Evolutionary conservation across 179 eudicot species (phyloP).

Genomic region (Pouteria campechiana): DNA sequence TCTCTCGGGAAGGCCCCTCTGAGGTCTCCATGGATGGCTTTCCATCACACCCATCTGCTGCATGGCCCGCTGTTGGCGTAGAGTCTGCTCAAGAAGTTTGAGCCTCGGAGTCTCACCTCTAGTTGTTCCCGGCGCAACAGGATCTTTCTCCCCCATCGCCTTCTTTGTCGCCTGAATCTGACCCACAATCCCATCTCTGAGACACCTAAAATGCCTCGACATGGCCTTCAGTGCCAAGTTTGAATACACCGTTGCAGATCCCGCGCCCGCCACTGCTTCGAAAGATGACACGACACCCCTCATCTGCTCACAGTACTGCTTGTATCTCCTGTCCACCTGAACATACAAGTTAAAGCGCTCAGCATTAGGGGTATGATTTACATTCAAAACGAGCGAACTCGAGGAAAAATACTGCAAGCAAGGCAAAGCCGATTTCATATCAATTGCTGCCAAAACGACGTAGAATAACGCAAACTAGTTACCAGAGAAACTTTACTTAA

Average conservation of each 20-base stretch:
- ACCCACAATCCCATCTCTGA: conserved; percentile 58
- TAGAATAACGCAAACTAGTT: no score
- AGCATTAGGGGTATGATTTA: no score
- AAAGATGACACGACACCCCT: conserved; percentile 54
- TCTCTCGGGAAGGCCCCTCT: conserved; percentile 82
- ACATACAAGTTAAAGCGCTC: not conserved
- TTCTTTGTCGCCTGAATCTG: conserved; percentile 64
- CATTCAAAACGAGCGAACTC: no score
- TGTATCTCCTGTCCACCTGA: conserved; percentile 86
- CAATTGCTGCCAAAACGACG: no score
- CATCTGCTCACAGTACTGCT: conserved; percentile 72
- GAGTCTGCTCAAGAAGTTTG: conserved; percentile 61
- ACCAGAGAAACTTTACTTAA: no score
- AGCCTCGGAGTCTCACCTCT: conserved; percentile 84
- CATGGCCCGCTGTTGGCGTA: conserved; percentile 64
- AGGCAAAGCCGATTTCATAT: no score
- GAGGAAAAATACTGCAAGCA: no score
- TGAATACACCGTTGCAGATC: conserved; percentile 55
- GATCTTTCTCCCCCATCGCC: conserved; percentile 71
- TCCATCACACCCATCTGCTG: conserved; percentile 78
- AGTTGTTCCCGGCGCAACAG: conserved; percentile 38
- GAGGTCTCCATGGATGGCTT: conserved; percentile 89
- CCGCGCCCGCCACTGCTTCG: conserved; percentile 63
- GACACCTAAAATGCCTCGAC: conserved; percentile 79
- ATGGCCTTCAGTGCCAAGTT: conserved; percentile 75